A percentile compares a stretch with the other conserved stretches of the same genome.
Conservation (phyloP, 2,329 filamentous ascomycete genomes). For the Ilyonectria robusta region DNA sequence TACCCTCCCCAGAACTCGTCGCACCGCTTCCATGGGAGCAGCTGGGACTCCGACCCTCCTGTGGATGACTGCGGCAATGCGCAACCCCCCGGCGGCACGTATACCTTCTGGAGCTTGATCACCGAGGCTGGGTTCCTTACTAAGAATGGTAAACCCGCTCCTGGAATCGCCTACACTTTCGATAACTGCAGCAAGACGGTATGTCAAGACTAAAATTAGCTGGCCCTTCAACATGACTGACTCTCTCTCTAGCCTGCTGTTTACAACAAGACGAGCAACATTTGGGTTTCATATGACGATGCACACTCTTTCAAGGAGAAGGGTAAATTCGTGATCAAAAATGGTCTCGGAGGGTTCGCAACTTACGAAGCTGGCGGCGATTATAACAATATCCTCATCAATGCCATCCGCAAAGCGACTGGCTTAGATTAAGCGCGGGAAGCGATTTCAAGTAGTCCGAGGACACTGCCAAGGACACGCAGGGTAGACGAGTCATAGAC, state of each 20-base stretch:
- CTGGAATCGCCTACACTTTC: constrained; percentile 31
- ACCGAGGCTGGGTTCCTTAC: constrained; percentile 36
- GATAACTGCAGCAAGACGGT: constrained; percentile 41
- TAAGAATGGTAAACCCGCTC: constrained; percentile 29
- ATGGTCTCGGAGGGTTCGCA: constrained; percentile 36
- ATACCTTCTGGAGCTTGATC: constrained; percentile 43
- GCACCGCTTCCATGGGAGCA: constrained; percentile 42
- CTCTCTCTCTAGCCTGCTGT: constrained; percentile 26
- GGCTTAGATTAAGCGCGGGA: constrained; percentile 20
- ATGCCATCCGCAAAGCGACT: constrained; percentile 34
- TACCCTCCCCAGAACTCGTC: constrained; percentile 38
- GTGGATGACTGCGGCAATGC: constrained; percentile 37
- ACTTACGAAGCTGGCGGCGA: constrained; percentile 42
- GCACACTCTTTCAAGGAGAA: constrained; percentile 34
- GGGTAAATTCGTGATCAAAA: constrained; percentile 31
- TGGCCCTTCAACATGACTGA: background rate
- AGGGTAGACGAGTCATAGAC: background rate
- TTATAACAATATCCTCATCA: constrained; percentile 39
- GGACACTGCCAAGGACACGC: background rate
- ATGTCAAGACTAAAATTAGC: background rate
- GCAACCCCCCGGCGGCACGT: constrained; percentile 35
- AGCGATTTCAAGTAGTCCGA: background rate
- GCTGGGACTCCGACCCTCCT: constrained; percentile 37
- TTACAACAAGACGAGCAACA: constrained; percentile 32
- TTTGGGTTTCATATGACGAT: constrained; percentile 42